A percentile compares a stretch with the other conserved stretches of the same genome.
Conservation (phyloP, 2,329 filamentous ascomycete genomes). For the Ceratocystis ficicola region DNA sequence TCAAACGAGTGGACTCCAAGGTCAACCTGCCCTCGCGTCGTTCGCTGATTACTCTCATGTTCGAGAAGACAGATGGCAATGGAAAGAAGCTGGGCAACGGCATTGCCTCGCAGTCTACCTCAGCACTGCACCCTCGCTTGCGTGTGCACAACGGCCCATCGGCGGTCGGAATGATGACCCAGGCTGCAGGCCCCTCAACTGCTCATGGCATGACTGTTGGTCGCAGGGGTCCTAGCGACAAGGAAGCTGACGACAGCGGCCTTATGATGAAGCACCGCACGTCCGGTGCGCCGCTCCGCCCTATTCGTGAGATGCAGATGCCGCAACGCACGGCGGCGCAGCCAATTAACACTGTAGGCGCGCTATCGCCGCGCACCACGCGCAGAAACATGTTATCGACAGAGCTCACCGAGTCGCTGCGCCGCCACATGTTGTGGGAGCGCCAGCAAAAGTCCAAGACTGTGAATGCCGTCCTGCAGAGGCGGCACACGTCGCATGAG, state of each 20-base stretch:
- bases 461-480: conserved; percentile 76
- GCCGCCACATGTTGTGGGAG: conserved; percentile 87
- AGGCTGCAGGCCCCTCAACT: conserved; percentile 31
- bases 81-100: conserved; percentile 53
- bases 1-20: conserved; percentile 83
- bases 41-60: conserved; percentile 79
- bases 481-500: conserved; percentile 81
- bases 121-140: conserved; percentile 51
- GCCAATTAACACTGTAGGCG: conserved; percentile 64
- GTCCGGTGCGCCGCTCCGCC: conserved; percentile 38
- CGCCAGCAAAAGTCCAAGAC: conserved; percentile 87
- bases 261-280: conserved; percentile 52
- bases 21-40: conserved; percentile 72
- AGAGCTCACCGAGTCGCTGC: conserved; percentile 83
- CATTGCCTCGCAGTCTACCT: conserved; percentile 52
- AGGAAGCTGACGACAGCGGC: conserved; percentile 48
- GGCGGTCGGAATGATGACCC: conserved; percentile 15
- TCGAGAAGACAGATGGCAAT: conserved; percentile 62
- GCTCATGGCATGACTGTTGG: conserved; percentile 24
- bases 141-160: conserved; percentile 36
- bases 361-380: conserved; percentile 82
- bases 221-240: conserved; percentile 37
- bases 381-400: conserved; percentile 91
- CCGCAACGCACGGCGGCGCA: conserved; percentile 57
- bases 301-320: conserved; percentile 43